A percentile compares a stretch with the other conserved stretches of the same genome.
Conservation (phyloP, 345 rosid genomes). For the Excoecaria agallocha region DNA sequence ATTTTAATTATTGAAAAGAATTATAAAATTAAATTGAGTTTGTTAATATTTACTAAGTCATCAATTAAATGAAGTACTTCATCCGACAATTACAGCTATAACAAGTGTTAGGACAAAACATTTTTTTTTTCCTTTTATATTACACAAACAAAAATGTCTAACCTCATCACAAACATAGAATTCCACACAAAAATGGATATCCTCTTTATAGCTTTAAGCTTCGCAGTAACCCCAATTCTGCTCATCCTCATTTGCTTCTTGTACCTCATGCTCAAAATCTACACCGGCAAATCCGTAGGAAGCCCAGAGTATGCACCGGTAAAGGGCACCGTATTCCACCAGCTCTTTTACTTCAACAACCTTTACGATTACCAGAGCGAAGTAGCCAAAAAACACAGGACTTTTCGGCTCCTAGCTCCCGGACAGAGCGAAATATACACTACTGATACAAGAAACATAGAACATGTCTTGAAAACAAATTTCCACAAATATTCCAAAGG, state of each 20-base stretch:
- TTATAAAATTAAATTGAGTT: no score
- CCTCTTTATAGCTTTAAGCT: constrained; percentile 22
- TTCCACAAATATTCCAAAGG: constrained; percentile 63
- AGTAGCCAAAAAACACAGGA: constrained; percentile 39
- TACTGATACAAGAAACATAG: constrained; percentile 56
- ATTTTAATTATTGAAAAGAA: no score
- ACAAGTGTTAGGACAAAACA: no score
- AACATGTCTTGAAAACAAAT: constrained; percentile 53
- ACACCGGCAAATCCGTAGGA: constrained; percentile 47
- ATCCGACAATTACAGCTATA: no score
- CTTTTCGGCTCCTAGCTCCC: constrained; percentile 53
- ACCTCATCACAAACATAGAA: neutral
- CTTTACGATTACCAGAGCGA: constrained; percentile 59
- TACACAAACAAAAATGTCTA: neutral
- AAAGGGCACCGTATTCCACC: constrained; percentile 46
- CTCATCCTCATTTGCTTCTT: constrained; percentile 19
- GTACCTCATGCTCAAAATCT: constrained; percentile 31
- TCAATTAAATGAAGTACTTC: no score
- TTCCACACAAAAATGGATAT: constrained; percentile 19
- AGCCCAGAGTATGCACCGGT: constrained; percentile 51
- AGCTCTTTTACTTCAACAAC: constrained; percentile 37
- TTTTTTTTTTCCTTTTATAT: no score
- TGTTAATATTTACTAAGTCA: no score
- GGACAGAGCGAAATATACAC: constrained; percentile 48
- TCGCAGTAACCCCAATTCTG: constrained; percentile 22